Evolutionary conservation across 1,139 yeast species (phyloP).

Genomic region (Meyerozyma guilliermondii): DNA sequence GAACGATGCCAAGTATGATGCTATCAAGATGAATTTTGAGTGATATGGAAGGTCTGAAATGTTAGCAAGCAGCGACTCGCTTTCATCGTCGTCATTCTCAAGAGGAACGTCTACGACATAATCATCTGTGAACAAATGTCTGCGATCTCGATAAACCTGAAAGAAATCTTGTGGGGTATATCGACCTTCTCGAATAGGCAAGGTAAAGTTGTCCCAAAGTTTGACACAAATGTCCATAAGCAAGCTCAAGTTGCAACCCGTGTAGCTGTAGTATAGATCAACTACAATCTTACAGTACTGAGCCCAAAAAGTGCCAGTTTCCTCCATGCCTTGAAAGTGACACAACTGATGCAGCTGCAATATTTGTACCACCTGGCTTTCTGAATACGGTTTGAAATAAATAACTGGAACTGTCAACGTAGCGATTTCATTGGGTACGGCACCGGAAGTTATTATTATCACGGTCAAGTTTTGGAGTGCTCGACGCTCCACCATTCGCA

Average conservation of each 20-base stretch:
- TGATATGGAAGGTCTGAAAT: constrained; percentile 42
- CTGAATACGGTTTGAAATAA: constrained; percentile 42
- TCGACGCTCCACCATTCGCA: constrained; percentile 42
- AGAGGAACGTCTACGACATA: constrained; percentile 24
- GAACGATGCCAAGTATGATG: constrained; percentile 68
- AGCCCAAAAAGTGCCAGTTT: constrained; percentile 35
- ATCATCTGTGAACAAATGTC: constrained; percentile 36
- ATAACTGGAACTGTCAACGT: constrained; percentile 48
- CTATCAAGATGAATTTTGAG: constrained; percentile 59
- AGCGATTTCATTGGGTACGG: constrained; percentile 43
- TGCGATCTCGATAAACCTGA: constrained; percentile 41
- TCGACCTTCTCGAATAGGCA: constrained; percentile 32
- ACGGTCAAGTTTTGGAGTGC: constrained; percentile 25
- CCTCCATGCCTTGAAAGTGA: constrained; percentile 13
- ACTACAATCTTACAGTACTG: constrained; percentile 47
- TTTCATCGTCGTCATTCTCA: constrained; percentile 7
- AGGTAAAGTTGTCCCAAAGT: constrained; percentile 50
- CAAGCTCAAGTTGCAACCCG: constrained; percentile 48
- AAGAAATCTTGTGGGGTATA: constrained; percentile 36
- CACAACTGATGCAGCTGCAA: constrained; percentile 25
- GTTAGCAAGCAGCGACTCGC: background rate
- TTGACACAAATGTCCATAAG: constrained; percentile 37
- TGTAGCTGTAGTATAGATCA: constrained; percentile 46
- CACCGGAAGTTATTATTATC: constrained; percentile 30
- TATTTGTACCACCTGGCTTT: constrained; percentile 34